Conservation (phyloP, 1,139 yeast species). For the Suhomyces kunorum region DNA sequence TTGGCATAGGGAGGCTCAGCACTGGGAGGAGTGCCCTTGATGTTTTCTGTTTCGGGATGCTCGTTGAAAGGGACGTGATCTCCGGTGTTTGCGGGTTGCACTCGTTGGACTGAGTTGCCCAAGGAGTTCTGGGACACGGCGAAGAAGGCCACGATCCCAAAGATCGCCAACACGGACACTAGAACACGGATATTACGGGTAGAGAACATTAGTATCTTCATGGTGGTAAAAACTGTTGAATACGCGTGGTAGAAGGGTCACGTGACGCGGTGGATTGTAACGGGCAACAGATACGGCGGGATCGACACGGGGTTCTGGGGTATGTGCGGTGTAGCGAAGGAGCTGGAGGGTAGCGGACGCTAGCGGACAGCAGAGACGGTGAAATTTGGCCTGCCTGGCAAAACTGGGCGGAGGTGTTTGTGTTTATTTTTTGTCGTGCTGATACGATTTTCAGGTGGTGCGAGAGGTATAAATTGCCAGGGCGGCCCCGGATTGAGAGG, state of each 20-base stretch:
- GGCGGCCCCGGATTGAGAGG: background rate
- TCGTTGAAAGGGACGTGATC: slow-evolving; percentile 20
- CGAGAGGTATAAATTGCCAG: background rate
- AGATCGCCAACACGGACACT: slow-evolving; percentile 36
- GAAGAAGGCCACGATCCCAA: slow-evolving; percentile 39
- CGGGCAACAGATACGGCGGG: too few species aligned
- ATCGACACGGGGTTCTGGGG: too few species aligned
- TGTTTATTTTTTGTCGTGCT: background rate
- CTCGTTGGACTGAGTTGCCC: slow-evolving; percentile 28
- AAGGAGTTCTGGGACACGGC: slow-evolving; percentile 36
- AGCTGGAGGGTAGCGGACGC: too few species aligned
- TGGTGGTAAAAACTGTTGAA: slow-evolving; percentile 3
- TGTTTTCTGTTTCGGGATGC: slow-evolving; percentile 27
- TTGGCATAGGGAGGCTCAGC: slow-evolving; percentile 39
- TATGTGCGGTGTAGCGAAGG: too few species aligned
- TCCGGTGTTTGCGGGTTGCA: slow-evolving; percentile 29
- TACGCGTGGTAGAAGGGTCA: slow-evolving; percentile 9
- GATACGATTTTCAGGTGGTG: background rate
- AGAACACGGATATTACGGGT: slow-evolving; percentile 42
- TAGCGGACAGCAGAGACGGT: background rate
- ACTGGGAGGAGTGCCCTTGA: slow-evolving; percentile 40
- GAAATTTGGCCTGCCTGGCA: background rate
- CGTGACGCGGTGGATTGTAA: slow-evolving; percentile 1
- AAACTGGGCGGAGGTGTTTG: background rate
- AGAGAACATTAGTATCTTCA: slow-evolving; percentile 27